phyloP scores from a whole-genome alignment of 352 stramenopile genomes.

The Globisporangium irregulare region DNA sequence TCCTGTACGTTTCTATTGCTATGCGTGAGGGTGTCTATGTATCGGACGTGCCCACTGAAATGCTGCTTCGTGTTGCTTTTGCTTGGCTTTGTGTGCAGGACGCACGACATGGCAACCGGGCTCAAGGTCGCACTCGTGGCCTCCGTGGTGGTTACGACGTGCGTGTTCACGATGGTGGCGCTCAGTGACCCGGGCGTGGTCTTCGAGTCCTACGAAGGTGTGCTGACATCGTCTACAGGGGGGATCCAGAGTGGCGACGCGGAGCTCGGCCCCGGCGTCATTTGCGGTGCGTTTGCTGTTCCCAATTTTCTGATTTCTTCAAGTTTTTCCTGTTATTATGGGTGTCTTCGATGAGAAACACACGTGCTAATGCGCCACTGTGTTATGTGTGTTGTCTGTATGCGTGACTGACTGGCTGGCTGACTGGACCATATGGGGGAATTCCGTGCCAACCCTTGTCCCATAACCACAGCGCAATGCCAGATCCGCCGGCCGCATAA shows the following conservation, averaged over 20 bases:
- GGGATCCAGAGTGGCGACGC: constrained; percentile 19
- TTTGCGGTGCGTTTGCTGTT: constrained; percentile 50
- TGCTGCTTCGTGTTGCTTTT: neutral
- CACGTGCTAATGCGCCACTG: neutral
- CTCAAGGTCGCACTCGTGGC: constrained; percentile 46
- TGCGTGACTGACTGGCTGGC: neutral
- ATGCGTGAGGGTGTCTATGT: constrained; percentile 1
- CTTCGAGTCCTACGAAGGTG: constrained; percentile 38
- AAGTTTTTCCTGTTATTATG: constrained; percentile 1
- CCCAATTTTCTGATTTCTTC: constrained; percentile 9
- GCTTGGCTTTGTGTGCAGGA: constrained; percentile 15
- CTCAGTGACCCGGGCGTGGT: constrained; percentile 76
- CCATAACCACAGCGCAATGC: constrained; percentile 52
- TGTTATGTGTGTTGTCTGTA: neutral
- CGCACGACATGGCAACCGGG: constrained; percentile 31
- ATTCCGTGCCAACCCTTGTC: neutral
- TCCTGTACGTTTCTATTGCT: constrained; percentile 23
- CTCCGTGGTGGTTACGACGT: constrained; percentile 56
- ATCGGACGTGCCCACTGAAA: neutral
- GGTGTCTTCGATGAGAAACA: neutral
- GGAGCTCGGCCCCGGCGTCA: constrained; percentile 47
- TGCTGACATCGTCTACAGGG: constrained; percentile 16
- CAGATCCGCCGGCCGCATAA: constrained; percentile 64
- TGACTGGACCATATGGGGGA: neutral
- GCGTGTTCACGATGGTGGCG: constrained; percentile 73